Evolutionary conservation across 2,329 filamentous ascomycete species (phyloP), one percentile per base, ranked within the genome.

Genomic region (Lachnellula willkommii): DNA sequence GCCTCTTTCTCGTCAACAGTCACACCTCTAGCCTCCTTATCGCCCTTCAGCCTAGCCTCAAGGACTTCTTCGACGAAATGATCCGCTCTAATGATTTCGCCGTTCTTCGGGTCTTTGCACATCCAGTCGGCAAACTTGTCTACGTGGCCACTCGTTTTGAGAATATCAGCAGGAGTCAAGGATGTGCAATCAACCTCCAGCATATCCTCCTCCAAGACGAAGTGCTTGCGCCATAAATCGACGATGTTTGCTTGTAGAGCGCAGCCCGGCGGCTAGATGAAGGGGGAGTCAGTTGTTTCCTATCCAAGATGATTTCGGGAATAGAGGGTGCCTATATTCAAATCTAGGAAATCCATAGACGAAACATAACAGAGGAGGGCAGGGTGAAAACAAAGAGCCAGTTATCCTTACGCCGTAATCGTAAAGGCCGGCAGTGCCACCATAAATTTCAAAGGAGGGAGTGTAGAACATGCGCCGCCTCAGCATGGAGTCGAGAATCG

Each of bases 51-150:
- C 40, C 94, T 82, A 48, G 83, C 78, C 77, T 96, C 92, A 52
- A 99, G 83, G 39, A 96, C 85, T 67, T 95, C 90, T 79, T 97
- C 92, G 64, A 99, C 92, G 67, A 97, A 83, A 77, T 99, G 94
- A 71, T 99, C 94, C 56, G 94, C 91, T 65, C 94, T 85, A 71
- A 99, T 85, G 69, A 96, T 96, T 73, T 99, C 94, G 71, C 94
- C 94, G 68, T 88, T 96, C 81, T 95, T 95, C 61, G 93, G 90
- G 73, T 99, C 94, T 75, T 95, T 96, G 85, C 90, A 96, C 92
- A 97, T 96, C 90, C 89, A 97, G 73, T 97, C 93, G 14, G 67
- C 68, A 55, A 97, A 97, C 75, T 95, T 95, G 74, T 96, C 93
- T 63, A 97, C 94, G 76, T 99, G 94, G 62, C 94, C 94, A 72